Conservation (phyloP, 2,329 filamentous ascomycete species). For the Penicillium sumatraense region DNA sequence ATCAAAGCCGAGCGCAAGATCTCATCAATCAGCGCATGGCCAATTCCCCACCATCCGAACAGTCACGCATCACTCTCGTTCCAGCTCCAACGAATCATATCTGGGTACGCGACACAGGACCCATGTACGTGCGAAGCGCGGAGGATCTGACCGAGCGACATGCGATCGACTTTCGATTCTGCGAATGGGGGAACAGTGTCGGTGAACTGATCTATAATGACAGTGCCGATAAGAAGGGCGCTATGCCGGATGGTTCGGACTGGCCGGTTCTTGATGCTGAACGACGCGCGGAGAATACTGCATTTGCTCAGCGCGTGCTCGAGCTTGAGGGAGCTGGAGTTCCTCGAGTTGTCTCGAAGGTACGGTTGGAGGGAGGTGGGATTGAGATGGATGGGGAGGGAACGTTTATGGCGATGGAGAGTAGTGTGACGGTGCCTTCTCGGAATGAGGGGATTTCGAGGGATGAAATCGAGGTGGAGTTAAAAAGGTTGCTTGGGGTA, state of each 20-base stretch:
- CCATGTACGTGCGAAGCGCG: conserved; percentile 28
- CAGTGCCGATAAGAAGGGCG: conserved; percentile 11
- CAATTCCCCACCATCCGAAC: neutral
- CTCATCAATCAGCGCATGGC: conserved; percentile 14
- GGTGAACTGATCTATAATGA: conserved; percentile 20
- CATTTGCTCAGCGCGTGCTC: conserved; percentile 20
- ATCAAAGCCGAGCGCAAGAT: conserved; percentile 16
- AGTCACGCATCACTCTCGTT: conserved; percentile 23
- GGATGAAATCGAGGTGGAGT: conserved; percentile 29
- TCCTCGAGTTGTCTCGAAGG: conserved; percentile 19
- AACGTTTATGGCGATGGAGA: conserved; percentile 40
- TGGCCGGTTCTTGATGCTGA: conserved; percentile 23
- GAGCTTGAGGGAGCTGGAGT: conserved; percentile 18
- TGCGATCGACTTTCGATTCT: conserved; percentile 29
- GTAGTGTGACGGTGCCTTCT: conserved; percentile 35
- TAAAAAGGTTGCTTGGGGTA: conserved; percentile 32
- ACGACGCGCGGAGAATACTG: conserved; percentile 19
- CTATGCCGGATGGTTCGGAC: conserved; percentile 4
- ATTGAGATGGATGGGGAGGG: conserved; percentile 42
- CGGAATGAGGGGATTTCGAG: conserved; percentile 33
- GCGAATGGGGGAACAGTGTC: conserved; percentile 29
- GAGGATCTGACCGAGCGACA: conserved; percentile 15
- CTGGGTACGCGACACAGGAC: conserved; percentile 38
- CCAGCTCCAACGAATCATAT: conserved; percentile 28
- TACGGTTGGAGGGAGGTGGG: conserved; percentile 37